Conservation (phyloP, 2,329 filamentous ascomycete species). For the Aspergillus sojae region DNA sequence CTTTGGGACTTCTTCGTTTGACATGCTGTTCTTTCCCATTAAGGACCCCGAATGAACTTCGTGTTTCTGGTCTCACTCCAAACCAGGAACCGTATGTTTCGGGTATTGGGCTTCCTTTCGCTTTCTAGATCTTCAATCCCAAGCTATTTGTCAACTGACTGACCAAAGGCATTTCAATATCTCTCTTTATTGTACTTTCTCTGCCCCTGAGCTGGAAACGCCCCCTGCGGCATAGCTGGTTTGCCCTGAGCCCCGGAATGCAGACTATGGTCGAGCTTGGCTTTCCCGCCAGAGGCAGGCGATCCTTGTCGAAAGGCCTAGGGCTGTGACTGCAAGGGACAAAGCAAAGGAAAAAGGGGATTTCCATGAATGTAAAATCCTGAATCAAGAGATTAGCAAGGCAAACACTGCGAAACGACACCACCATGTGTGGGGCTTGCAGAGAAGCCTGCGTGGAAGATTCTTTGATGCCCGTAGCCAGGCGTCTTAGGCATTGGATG, state of each 20-base stretch:
- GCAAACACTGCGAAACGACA: constrained; percentile 16
- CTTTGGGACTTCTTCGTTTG: not conserved
- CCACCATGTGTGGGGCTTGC: constrained; percentile 27
- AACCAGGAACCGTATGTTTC: not conserved
- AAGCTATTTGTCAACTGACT: not conserved
- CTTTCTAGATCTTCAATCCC: not conserved
- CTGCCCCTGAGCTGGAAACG: not conserved
- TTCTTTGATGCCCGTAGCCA: constrained; percentile 25
- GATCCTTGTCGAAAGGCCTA: not conserved
- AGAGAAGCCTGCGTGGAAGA: constrained; percentile 39
- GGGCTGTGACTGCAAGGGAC: not conserved
- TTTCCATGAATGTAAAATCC: not conserved
- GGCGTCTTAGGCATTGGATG: not conserved
- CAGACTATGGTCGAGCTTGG: not conserved
- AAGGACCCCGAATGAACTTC: not conserved
- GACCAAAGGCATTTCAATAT: not conserved
- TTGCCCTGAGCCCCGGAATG: not conserved
- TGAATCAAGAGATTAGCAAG: constrained; percentile 7
- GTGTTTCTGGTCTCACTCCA: not conserved
- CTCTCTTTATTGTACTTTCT: not conserved
- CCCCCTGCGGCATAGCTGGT: too few relatives aligned
- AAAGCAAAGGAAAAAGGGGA: not conserved
- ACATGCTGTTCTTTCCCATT: not conserved
- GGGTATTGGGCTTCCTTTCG: not conserved
- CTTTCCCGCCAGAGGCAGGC: constrained; percentile 3